Evolutionary conservation across 441 rosid species (phyloP).

Genomic region (Adansonia rubrostipa): DNA sequence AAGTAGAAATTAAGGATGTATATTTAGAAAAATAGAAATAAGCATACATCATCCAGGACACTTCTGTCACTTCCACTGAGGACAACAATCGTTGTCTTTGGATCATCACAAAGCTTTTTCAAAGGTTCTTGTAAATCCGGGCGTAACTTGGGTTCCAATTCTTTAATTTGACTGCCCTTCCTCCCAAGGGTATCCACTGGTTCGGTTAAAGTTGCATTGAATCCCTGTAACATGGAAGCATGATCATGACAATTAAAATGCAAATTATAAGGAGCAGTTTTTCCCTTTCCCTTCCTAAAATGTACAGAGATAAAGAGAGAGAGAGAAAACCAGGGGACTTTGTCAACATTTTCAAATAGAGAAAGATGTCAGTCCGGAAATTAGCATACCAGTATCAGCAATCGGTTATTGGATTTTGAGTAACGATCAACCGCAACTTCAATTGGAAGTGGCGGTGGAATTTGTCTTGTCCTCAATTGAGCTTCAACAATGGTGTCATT

Average conservation of each 20-base stretch:
- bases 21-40: constrained; percentile 20
- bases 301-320: neutral
- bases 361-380: neutral
- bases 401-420: constrained; percentile 54
- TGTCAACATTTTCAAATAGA: neutral
- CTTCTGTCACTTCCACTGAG: constrained; percentile 77
- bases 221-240: constrained; percentile 51
- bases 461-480: constrained; percentile 67
- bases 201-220: constrained; percentile 70
- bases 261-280: neutral
- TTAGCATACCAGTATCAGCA: constrained; percentile 63
- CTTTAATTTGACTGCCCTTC: constrained; percentile 69
- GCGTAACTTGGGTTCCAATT: constrained; percentile 65
- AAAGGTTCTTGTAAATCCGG: constrained; percentile 59
- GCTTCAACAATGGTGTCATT: constrained; percentile 83
- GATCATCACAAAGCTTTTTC: constrained; percentile 59
- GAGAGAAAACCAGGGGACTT: neutral
- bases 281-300: neutral
- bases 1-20: neutral
- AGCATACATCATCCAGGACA: constrained; percentile 61
- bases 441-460: constrained; percentile 66
- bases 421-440: constrained; percentile 51
- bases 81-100: constrained; percentile 58
- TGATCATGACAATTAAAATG: neutral
- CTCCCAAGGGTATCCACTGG: constrained; percentile 56